A percentile compares a stretch with the other conserved stretches of the same genome.
These are phyloP conservation scores for Sphaceloma murrayae DNA, from an alignment of 2,329 filamentous ascomycete species.

Conservation along the genomic window DNA sequence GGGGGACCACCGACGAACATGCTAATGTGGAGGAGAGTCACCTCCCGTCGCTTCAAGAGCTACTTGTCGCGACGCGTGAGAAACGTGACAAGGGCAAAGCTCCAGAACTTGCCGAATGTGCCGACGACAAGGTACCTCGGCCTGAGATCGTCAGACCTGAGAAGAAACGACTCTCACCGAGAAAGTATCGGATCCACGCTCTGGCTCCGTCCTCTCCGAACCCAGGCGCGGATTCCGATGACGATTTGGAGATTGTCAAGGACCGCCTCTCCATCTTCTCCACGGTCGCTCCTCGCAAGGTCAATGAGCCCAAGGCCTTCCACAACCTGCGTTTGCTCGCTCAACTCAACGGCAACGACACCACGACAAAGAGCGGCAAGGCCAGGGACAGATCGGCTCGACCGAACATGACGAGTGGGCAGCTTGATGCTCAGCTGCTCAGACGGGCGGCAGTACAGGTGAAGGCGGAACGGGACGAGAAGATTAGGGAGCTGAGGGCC, in stretches of 20 bases:
- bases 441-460: constrained; percentile 72
- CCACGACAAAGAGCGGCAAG: constrained; percentile 38
- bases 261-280: constrained; percentile 29
- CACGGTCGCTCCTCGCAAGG: constrained; percentile 29
- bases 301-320: constrained; percentile 26
- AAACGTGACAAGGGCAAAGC: constrained; percentile 19
- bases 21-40: constrained; percentile 28
- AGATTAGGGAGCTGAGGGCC: constrained; percentile 64
- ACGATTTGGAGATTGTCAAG: constrained; percentile 56
- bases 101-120: not conserved
- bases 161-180: constrained; percentile 1
- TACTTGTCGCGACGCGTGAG: constrained; percentile 25
- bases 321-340: constrained; percentile 29
- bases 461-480: constrained; percentile 63
- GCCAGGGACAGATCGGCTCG: constrained; percentile 49
- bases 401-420: constrained; percentile 54
- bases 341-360: constrained; percentile 27
- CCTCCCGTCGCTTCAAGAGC: constrained; percentile 33
- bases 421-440: constrained; percentile 60
- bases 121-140: not conserved
- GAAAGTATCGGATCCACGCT: constrained; percentile 14
- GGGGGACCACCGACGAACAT: not conserved
- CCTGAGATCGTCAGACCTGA: not conserved
- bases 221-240: constrained; percentile 33
- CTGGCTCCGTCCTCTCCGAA: constrained; percentile 1